Percentiles rank a stretch among this genome's conserved stretches.
These are phyloP conservation scores for Silene coronaria DNA, from an alignment of 179 eudicot species.

Conservation along the genomic window DNA sequence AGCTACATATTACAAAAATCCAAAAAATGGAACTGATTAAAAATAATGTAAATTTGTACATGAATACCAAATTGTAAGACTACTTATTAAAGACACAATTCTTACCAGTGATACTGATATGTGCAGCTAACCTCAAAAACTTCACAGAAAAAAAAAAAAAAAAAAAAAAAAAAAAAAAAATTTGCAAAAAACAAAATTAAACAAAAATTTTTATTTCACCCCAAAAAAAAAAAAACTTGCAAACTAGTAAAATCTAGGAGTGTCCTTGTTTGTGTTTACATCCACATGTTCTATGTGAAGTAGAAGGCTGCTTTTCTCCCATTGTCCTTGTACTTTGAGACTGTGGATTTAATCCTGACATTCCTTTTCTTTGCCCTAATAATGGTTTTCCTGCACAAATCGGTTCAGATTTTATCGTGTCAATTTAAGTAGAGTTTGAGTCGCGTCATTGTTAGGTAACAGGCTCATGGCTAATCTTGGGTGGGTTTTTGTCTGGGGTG, in stretches of 20 bases:
- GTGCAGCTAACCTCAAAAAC: conserved; percentile 3
- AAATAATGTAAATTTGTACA: neutral
- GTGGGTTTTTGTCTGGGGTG: no score
- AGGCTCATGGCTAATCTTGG: neutral
- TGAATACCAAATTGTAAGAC: neutral
- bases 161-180: neutral
- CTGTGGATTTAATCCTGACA: conserved; percentile 14
- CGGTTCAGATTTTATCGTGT: neutral
- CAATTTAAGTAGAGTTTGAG: neutral
- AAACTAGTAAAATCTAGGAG: conserved; percentile 15
- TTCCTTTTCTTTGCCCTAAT: conserved; percentile 21
- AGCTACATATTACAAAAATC: no score
- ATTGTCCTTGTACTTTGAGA: conserved; percentile 11
- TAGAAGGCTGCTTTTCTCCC: conserved; percentile 22
- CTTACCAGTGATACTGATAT: neutral
- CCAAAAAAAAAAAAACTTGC: neutral
- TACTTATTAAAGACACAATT: neutral
- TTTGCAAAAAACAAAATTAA: neutral
- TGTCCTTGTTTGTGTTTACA: conserved; percentile 24
- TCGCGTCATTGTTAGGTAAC: neutral
- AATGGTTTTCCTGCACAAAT: conserved; percentile 28
- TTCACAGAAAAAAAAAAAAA: neutral
- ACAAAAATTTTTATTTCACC: neutral
- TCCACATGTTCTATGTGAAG: conserved; percentile 15
- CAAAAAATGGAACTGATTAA: neutral